Percentiles rank a stretch among this genome's conserved stretches.
Conservation (phyloP, 2,329 filamentous ascomycete genomes). For the Cercospora zeina region DNA sequence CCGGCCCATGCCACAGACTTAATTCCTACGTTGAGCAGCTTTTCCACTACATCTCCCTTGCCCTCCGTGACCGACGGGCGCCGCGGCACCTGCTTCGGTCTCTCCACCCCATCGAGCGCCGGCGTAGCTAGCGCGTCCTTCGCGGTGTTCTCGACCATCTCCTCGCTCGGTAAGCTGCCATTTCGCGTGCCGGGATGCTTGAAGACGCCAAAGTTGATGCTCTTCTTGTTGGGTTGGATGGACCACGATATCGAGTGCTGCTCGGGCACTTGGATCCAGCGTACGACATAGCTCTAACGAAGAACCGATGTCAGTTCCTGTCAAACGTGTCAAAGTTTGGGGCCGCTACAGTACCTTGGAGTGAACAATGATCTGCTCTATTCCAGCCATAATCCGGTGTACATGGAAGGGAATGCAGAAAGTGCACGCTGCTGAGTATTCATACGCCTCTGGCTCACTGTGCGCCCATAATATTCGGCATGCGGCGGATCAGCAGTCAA, state of each 20-base stretch:
- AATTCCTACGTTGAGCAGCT: constrained; percentile 62
- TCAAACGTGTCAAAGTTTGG: neutral
- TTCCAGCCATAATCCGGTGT: constrained; percentile 71
- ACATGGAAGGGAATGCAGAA: neutral
- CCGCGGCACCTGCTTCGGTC: constrained; percentile 47
- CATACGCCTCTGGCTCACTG: constrained; percentile 19
- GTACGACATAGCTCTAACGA: constrained; percentile 87
- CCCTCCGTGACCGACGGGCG: constrained; percentile 47
- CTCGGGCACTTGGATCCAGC: constrained; percentile 90
- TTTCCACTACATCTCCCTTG: constrained; percentile 65
- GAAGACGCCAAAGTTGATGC: constrained; percentile 96
- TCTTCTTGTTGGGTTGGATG: constrained; percentile 96
- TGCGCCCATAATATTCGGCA: constrained; percentile 21
- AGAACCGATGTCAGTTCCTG: constrained; percentile 9
- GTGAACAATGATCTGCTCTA: constrained; percentile 95
- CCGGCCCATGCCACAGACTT: constrained; percentile 75
- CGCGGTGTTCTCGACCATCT: constrained; percentile 43
- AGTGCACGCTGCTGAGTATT: constrained; percentile 13
- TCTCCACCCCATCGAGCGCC: constrained; percentile 42
- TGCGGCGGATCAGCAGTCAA: constrained; percentile 12
- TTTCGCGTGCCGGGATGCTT: constrained; percentile 82
- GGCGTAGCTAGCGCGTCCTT: constrained; percentile 40
- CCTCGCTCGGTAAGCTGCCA: constrained; percentile 49
- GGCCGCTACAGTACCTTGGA: constrained; percentile 69
- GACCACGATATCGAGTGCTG: constrained; percentile 96